Base-by-base conservation (phyloP, 805 yeast species). In the Nakazawaea peltata region DNA sequence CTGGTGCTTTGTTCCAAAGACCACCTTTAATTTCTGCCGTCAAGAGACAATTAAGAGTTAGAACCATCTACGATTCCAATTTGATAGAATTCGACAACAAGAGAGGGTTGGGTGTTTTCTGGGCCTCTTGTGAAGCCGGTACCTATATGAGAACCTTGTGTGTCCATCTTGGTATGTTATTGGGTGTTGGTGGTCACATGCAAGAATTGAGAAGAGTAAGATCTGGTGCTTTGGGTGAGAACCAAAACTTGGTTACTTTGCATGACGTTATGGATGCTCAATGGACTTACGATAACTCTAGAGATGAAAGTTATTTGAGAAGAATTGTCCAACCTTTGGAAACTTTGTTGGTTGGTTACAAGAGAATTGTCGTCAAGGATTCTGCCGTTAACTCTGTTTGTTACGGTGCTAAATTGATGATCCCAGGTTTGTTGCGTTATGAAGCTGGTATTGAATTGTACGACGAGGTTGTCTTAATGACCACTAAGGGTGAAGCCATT, bases 41-140 rank as follows among this genome's bases (percentile, higher is more conserved):
- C 59, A 92, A 92, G 73, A 83, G 98, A 72, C 98, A 92, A 69
- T 74, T 92, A 62, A 84, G 98, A 73, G 95, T 92, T 44, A 79
- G 98, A 66, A 92, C 97, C 45, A 88, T 92, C 57, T 92, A 92
- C 63, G 97, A 92, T 57, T 84, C 96, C 44, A 87, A 90, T 47
- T 71, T 92, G 58, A 77, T 92, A 53, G 98, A 92, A 66, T 92
- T 92, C 55, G 98, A 88, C 67, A 83, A 87, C 65, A 88, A 92
- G 66, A 81, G 97, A 64, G 90, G 92, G 51, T 72, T 92, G 44
- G 95, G 95, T 68, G 97, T 92, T 24, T 92, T 92, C 70, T 92
- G 98, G 98, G 98, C 97, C 41, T 83, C 95, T 28, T 92, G 98
- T 74, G 98, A 92, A 71, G 98, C 98, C 43, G 98, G 98, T 67